Evolutionary conservation across 371 early-diverging fungal species (phyloP), one percentile per base, ranked within the genome.

Genomic region (Haplosporangium sp.): DNA sequence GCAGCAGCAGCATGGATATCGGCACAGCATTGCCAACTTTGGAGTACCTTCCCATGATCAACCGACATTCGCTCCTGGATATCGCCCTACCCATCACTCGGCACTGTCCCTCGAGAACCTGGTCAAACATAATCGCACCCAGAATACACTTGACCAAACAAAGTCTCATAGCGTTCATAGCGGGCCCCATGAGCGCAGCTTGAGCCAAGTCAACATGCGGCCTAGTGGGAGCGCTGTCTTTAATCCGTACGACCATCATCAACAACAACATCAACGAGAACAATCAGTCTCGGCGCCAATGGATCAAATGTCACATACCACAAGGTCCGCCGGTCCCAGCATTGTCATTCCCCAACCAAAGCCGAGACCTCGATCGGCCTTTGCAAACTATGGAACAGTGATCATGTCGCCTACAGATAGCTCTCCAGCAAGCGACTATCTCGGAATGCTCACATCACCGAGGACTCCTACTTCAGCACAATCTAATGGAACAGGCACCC

Each of bases 61-160:
- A 18, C 53, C 53, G 16, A 16, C 40, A n/a, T 13, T 41, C 46
- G 6, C 57, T 48, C 42, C 50, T 16, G 54, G 42, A 46, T 21
- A 51, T n/a, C 23, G 37, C 45, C 7, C 42, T 12, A 50, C 13
- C 0, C 37, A 53, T 20, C 60, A 55, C 6, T 59, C 69, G 9
- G 62, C 57, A 4, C 63, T 73, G 14, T 73, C 69, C 0, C 54
- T 62, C 18, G 80, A 68, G 46, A 73, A 73, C 40, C 41, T 79
- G 12, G 55, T 59, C 12, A 73, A 48, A n/a, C 80, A 79, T n/a
- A 73, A 65, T 43, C 57, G 73, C 21, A 73, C 80, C 0, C 73
- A 68, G 14, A 55, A 69, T 18, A 50, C 63, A 5, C 59, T 73
- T 0, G 69, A 62, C 4, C 47, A 18, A 38, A 56, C 60, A 45